phyloP scores from a whole-genome alignment of 805 yeast genomes.

The Jamesozyma gamospora region DNA sequence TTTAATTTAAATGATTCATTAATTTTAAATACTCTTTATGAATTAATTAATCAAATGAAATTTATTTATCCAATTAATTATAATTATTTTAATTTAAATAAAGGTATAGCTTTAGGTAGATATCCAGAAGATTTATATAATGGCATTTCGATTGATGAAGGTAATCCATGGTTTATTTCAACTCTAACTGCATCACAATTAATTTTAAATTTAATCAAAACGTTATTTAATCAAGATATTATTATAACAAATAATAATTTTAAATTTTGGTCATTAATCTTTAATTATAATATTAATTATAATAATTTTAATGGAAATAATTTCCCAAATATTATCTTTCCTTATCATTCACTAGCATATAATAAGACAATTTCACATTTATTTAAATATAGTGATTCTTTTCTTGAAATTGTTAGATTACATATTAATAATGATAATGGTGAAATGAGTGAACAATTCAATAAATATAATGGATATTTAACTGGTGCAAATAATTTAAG shows the following conservation, averaged over 20 bases:
- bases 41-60: slow-evolving; percentile 59
- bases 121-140: slow-evolving; percentile 89
- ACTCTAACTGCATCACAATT: slow-evolving; percentile 63
- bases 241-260: slow-evolving; percentile 27
- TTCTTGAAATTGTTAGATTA: slow-evolving; percentile 44
- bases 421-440: slow-evolving; percentile 46
- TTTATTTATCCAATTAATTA: slow-evolving; percentile 70
- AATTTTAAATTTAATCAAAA: slow-evolving; percentile 44
- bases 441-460: slow-evolving; percentile 88
- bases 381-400: slow-evolving; percentile 56
- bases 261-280: slow-evolving; percentile 22
- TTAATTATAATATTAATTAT: slow-evolving; percentile 1
- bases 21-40: slow-evolving; percentile 53
- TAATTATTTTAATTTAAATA: slow-evolving; percentile 31
- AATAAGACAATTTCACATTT: slow-evolving; percentile 36
- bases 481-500: slow-evolving; percentile 83
- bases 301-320: slow-evolving; percentile 1
- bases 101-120: slow-evolving; percentile 68
- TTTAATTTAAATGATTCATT: slow-evolving; percentile 50
- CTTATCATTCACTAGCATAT: slow-evolving; percentile 33
- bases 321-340: slow-evolving; percentile 3
- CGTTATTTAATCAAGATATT: slow-evolving; percentile 35
- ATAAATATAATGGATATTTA: slow-evolving; percentile 69
- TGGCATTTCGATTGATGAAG: slow-evolving; percentile 61
- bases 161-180: slow-evolving; percentile 89